Base-by-base conservation (phyloP, 164 flowering plant species). In the Magnolia changhungtana region DNA sequence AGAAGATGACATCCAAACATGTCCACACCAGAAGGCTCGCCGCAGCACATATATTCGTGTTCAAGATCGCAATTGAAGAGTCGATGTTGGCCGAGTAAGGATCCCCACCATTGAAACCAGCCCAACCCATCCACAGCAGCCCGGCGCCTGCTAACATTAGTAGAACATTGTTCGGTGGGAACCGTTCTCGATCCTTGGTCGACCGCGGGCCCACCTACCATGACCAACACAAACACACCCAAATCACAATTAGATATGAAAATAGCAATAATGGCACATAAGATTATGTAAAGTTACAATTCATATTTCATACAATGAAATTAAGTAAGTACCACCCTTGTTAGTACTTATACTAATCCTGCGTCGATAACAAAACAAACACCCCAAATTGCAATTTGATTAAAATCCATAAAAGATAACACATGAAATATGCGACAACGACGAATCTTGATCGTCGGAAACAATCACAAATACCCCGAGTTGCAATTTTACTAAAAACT, bases 121-220 rank as follows among this genome's bases (percentile, higher is more conserved):
- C 74, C 80, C 80, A 78, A 45, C 80, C 80, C 80, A 74, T 78
- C 77, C 77, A 78, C 24, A 78, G 74, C 24, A 78, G 73, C 51
- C 80, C 80, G 4, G 77, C 80, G 2, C 80, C 80, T 13, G 80
- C 63, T 69, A 78, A 27, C 80, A 74, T 74, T 50, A 78, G 37
- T 45, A 78, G 67, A 31, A 78, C 76, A 59, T 78, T 78, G 73
- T 78, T 78, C 9, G 80, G 77, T 0, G 80, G 80, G 51, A 78
- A 78, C 77, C 74, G 69, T 61, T 78, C 80, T 50, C 80, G 31
- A 64, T 78, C 80, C 74, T 59, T 74, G 2, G 80, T 74, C 19
- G 69, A 69, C 19, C 80, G 65, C 13, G 80, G 80, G 11, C 80
- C 80, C 23, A 78, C 80, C 80, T 78, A 31, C 23, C 61, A 55